Conservation (phyloP, 768 basidiomycete genomes). For the Suillus placidus region DNA sequence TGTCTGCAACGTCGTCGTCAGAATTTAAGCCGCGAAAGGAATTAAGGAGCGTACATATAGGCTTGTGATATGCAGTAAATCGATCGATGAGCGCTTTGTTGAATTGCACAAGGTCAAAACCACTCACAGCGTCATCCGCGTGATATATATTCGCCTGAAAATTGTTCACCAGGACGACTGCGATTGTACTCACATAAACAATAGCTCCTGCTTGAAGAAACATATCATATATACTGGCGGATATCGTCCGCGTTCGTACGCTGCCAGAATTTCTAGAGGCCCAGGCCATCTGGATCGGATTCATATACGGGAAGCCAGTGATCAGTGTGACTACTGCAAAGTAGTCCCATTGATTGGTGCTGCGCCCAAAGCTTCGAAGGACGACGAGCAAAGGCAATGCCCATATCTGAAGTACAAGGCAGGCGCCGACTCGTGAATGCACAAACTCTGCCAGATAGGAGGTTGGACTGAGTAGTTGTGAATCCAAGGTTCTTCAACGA, state of each 20-base stretch:
- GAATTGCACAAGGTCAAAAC: conserved; percentile 2
- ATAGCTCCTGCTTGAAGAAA: conserved; percentile 61
- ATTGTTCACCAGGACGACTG: conserved; percentile 8
- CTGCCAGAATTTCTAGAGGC: conserved; percentile 61
- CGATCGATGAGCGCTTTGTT: not conserved
- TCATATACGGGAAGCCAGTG: conserved; percentile 52
- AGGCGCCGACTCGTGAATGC: conserved; percentile 57
- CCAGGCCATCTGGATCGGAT: conserved; percentile 54
- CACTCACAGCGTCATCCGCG: conserved; percentile 47
- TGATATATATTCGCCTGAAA: conserved; percentile 58
- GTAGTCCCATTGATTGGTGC: conserved; percentile 59
- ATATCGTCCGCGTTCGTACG: conserved; percentile 54
- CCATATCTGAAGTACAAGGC: conserved; percentile 61
- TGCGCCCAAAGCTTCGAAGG: conserved; percentile 50
- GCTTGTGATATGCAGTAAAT: conserved; percentile 9
- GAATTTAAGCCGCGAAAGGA: not conserved
- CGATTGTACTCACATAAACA: conserved; percentile 41
- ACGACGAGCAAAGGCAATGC: conserved; percentile 62
- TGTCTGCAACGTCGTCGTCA: conserved; percentile 43
- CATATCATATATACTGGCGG: conserved; percentile 60
- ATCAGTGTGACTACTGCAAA: conserved; percentile 56
- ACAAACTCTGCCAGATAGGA: conserved; percentile 57
- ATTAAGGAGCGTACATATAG: conserved; percentile 23
- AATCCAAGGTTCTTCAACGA: conserved; percentile 65
- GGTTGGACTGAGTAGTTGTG: conserved; percentile 61